Conservation (phyloP, 495 filamentous ascomycete genomes). For the Lepraria neglecta region DNA sequence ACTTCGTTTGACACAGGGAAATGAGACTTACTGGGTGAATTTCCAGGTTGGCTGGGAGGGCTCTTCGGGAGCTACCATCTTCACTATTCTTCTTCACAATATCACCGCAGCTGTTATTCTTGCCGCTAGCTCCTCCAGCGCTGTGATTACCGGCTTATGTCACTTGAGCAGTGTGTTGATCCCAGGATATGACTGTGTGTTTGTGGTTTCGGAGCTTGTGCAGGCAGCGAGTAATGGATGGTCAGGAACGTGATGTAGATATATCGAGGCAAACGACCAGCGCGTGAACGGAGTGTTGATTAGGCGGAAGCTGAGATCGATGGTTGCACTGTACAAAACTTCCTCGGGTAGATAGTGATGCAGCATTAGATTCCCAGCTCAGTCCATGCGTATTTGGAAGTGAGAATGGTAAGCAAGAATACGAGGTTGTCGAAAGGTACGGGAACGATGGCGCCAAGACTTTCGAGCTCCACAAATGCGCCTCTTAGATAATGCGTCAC, state of each 20-base stretch:
- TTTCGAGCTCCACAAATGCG: slow-evolving; percentile 9
- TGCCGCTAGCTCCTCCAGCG: neutral
- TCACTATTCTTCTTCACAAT: slow-evolving; percentile 34
- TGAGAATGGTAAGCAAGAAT: slow-evolving; percentile 5
- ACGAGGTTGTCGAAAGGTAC: slow-evolving; percentile 3
- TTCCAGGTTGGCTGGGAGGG: slow-evolving; percentile 94
- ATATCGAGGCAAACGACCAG: slow-evolving; percentile 1
- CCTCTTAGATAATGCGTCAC: slow-evolving; percentile 3
- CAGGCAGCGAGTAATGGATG: neutral
- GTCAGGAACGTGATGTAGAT: slow-evolving; percentile 4
- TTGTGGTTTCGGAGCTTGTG: neutral
- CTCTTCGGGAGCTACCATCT: slow-evolving; percentile 91
- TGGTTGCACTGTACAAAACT: neutral
- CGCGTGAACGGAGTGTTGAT: slow-evolving; percentile 5
- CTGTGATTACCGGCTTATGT: neutral
- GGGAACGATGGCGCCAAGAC: slow-evolving; percentile 7
- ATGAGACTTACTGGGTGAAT: slow-evolving; percentile 91
- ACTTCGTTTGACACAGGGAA: neutral
- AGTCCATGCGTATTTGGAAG: slow-evolving; percentile 1
- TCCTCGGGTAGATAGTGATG: neutral
- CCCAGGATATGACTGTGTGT: neutral
- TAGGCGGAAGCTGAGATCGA: slow-evolving; percentile 6
- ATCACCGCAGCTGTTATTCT: slow-evolving; percentile 19
- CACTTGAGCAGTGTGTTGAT: neutral
- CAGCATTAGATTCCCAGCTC: slow-evolving; percentile 9